These are phyloP conservation scores for Triticum timopheevii DNA, from an alignment of 176 grass and related monocot genomes.

Conservation along the genomic window DNA sequence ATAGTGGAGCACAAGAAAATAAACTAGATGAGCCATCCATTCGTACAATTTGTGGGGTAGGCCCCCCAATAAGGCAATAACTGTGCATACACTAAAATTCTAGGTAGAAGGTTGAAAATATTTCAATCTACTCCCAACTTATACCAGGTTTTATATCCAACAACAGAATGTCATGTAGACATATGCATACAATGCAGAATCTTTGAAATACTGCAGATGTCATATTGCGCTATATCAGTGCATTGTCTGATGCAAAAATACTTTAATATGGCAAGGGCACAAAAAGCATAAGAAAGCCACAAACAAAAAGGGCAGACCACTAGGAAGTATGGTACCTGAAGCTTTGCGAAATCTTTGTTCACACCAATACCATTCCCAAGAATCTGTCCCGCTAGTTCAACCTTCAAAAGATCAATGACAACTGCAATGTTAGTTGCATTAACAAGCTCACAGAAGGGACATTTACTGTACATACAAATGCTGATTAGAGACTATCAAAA, in stretches of 20 bases:
- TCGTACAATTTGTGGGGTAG: neutral
- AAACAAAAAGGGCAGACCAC: neutral
- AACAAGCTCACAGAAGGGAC: neutral
- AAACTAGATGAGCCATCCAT: neutral
- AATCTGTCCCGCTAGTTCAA: constrained; percentile 70
- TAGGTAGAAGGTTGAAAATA: constrained; percentile 7
- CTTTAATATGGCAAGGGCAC: constrained; percentile 8
- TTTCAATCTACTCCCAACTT: neutral
- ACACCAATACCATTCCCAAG: constrained; percentile 57
- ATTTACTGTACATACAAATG: neutral
- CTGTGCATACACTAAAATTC: neutral
- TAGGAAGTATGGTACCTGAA: constrained; percentile 50
- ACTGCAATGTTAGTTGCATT: constrained; percentile 14
- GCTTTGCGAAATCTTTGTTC: constrained; percentile 55
- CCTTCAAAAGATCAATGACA: constrained; percentile 42
- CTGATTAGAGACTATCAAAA: neutral
- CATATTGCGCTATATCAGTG: neutral
- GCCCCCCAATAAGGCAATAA: neutral
- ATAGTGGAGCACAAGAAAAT: constrained; percentile 10
- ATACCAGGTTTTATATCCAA: constrained; percentile 19
- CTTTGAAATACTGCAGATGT: neutral
- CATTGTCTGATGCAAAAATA: constrained; percentile 19
- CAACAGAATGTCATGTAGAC: neutral
- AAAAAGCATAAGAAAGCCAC: neutral
- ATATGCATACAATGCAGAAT: neutral